Base-by-base conservation (phyloP, 2,329 filamentous ascomycete genomes). In the Xylariaceae sp. region DNA sequence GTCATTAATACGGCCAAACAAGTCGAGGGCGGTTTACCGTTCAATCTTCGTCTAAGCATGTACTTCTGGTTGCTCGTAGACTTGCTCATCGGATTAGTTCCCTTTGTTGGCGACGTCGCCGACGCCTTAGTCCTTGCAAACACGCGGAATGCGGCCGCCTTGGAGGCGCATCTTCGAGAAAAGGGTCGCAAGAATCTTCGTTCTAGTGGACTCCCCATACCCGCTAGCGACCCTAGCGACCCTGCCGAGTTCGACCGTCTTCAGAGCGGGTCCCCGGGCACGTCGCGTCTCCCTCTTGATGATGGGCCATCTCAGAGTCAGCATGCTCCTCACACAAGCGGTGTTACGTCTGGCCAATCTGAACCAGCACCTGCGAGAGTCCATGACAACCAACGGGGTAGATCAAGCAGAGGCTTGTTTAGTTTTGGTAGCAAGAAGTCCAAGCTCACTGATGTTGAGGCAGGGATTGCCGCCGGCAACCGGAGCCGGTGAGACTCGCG, bases 71-170 rank as follows among this genome's bases (percentile, higher is more conserved):
- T 96, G 53, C 65, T 79, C 3, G 56, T 91, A 41, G 89, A 95
- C 67, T 89, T 94, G 62, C 68, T 80, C 39, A 75, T 91, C 35
- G 89, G 89, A 4, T 73, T 94, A 2, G 75, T 92, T 0, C 89
- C 89, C 0, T 81, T 92, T 58, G 59, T 90, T 0, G 89, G 89
- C n/a, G 89, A 92, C 64, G 56, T 92, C 2, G 80, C 78, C 40
- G 89, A 94, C 65, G 86, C 87, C 4, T 70, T 83, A 2, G 86
- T 86, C 72, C 85, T 87, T 57, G 85, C 85, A 67, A 94, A 92
- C 66, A 89, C 86, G 26, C 83, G 83, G 64, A 94, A 92, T 63
- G 84, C 87, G 4, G 79, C 86, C 37, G 70, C 89, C 2, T 74
- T 89, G 12, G 87, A 89, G 67, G 73, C 83, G 46, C 77, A 86